These are phyloP conservation scores for Pleurozium schreberi DNA, from an alignment of 225 moss, liverwort and hornwort species.

Conservation along the genomic window DNA sequence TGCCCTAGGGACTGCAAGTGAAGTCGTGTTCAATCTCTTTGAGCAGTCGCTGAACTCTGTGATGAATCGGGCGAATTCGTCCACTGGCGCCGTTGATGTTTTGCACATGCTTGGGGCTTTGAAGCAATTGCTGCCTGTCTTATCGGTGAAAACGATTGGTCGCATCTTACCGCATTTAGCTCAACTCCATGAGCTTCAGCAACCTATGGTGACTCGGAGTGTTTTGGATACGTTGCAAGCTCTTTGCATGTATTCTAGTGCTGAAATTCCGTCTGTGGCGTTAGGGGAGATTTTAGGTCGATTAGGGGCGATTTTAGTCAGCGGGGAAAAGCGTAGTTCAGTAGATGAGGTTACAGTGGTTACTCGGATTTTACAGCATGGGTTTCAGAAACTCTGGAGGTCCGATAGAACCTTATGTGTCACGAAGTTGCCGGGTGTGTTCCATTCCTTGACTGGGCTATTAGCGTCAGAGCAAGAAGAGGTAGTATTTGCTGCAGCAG, in stretches of 20 bases:
- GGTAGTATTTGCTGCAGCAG: conserved; percentile 69
- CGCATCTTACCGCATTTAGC: conserved; percentile 63
- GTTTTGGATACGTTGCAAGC: conserved; percentile 80
- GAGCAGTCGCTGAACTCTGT: conserved; percentile 65
- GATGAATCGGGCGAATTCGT: conserved; percentile 13
- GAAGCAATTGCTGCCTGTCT: conserved; percentile 59
- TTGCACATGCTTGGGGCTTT: conserved; percentile 87
- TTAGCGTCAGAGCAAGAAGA: conserved; percentile 89
- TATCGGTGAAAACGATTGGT: conserved; percentile 68
- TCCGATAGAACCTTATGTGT: conserved; percentile 40
- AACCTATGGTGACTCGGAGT: conserved; percentile 70
- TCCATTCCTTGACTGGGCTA: conserved; percentile 65
- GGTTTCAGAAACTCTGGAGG: conserved; percentile 64
- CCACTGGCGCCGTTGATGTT: conserved; percentile 68
- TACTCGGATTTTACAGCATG: conserved; percentile 76
- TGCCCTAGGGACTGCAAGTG: conserved; percentile 61
- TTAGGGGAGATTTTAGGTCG: conserved; percentile 61
- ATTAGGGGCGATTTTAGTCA: conserved; percentile 43
- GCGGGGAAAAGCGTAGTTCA: conserved; percentile 53
- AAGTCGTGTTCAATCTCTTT: conserved; percentile 62
- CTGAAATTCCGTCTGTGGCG: conserved; percentile 61
- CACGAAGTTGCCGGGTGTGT: conserved; percentile 61
- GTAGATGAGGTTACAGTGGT: conserved; percentile 91
- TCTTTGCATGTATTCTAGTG: conserved; percentile 46
- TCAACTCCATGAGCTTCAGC: conserved; percentile 70